Base-by-base conservation (phyloP, 495 filamentous ascomycete species). In the Clohesyomyces aquaticus region DNA sequence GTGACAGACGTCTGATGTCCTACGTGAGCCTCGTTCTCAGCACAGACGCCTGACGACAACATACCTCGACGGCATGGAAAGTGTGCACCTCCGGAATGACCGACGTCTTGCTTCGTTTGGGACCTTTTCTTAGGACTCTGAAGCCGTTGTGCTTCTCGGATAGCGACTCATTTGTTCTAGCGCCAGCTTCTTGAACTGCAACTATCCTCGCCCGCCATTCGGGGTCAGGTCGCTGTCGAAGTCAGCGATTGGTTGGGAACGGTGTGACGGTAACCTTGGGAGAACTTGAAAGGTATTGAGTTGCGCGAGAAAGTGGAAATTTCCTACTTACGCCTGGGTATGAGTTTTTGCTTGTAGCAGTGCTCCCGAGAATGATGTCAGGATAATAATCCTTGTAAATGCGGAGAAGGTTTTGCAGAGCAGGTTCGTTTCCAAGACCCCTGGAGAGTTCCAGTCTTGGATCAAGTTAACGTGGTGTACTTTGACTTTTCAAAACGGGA, bases 311-410 rank as follows among this genome's bases (percentile, higher is more conserved):
- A 19, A 14, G 23, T 19, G 32, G 10, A 60, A 2, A 60, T 32
- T 16, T 16, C 8, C 4, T 57, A 65, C 71, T 59, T 52, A 76
- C 73, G 75, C 66, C 78, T 76, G 43, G 81, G 55, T 67, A 73
- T 67, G 69, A 76, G 68, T 50, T 73, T 65, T 46, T 75, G 72
- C 27, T 73, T 42, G 63, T 54, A 0, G 79, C 80, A 16, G 80
- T 74, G 69, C 86, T 85, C 32, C 86, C 88, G n/a, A 93, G 77
- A 60, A 95, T 88, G 50, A 95, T 87, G 74, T 95, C 91, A 4
- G 92, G 91, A 69, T 91, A 94, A 70, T 93, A 94, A 71, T 91
- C 90, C 69, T 94, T 94, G 77, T 88, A 96, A 8, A 92, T 81
- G 58, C 85, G 83, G 25, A 96, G 79, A n/a, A 96, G 79, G n/a